Base-by-base conservation (phyloP, 2,329 filamentous ascomycete species). In the Moelleriella libera region DNA sequence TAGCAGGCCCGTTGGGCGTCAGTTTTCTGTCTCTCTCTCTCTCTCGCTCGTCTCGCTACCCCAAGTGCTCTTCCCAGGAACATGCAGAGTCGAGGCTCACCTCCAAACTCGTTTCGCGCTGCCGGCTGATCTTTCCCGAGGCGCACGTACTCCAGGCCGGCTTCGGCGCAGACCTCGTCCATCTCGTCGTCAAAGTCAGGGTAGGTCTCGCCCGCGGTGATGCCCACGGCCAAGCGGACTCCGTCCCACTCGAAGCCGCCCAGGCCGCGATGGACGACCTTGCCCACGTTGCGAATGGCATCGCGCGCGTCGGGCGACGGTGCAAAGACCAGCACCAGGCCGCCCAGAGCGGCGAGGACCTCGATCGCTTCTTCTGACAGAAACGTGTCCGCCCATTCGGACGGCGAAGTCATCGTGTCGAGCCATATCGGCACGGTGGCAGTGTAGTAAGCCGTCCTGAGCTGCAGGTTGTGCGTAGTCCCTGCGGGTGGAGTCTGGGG, bases 171-270 rank as follows among this genome's bases (percentile, higher is more conserved):
- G 28, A 71, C 54, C 48, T 79, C 77, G 53, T 83, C 80, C 78
- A 78, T 82, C 51, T 74, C 71, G 30, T 79, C 76, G 34, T 12
- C 12, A 21, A 21, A 21, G 34, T 37, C 34, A 12, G 34, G 3
- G 12, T 12, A 3, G 8, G 34, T 37, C 34, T 8, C 34, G 8
- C 34, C 78, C 1, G 84, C 64, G 1, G 73, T 80, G 10, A 85
- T 55, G 12, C 70, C 78, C 1, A 84, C 64, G 2, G 73, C 81
- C 10, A 85, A 55, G 12, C 70, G 68, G 0, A 82, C 77, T 1
- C 80, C 81, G 48, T 83, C 80, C 80, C 80, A 84, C 2, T 68
- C 66, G 68, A 71, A 77, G 6, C 76, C 76, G 3, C 78, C 78
- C 2, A 80, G 67, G 0, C 76, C 77, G 2, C 78, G 63, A 48